Evolutionary conservation across 169 alveolate species (phyloP).

Genomic region (Plasmodium gaboni): DNA sequence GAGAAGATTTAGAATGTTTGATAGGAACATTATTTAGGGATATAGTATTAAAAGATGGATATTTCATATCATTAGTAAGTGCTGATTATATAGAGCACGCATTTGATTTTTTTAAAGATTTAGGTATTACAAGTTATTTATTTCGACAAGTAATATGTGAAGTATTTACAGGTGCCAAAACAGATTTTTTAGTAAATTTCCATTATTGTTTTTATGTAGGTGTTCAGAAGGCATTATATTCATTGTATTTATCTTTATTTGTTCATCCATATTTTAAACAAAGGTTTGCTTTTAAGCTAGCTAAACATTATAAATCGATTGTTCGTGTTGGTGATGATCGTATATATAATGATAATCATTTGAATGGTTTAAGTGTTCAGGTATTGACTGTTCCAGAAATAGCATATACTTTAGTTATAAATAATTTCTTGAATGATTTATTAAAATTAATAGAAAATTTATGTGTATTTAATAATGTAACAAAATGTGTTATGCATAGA

Average conservation of each 20-base stretch:
- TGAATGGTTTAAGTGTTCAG: constrained; percentile 50
- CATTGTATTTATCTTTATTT: constrained; percentile 49
- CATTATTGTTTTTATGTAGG: constrained; percentile 46
- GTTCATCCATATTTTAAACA: constrained; percentile 69
- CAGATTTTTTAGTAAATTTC: constrained; percentile 39
- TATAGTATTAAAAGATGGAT: constrained; percentile 49
- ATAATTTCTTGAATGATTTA: constrained; percentile 52
- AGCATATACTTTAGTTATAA: constrained; percentile 64
- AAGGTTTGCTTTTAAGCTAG: constrained; percentile 57
- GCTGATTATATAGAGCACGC: constrained; percentile 50
- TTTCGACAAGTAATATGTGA: constrained; percentile 59
- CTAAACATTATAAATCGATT: constrained; percentile 25
- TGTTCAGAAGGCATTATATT: constrained; percentile 46
- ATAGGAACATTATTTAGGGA: constrained; percentile 49
- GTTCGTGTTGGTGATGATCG: constrained; percentile 32
- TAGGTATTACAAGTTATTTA: constrained; percentile 56
- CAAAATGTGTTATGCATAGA: constrained; percentile 53
- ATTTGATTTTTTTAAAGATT: constrained; percentile 62
- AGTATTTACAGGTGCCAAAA: constrained; percentile 38
- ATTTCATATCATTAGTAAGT: constrained; percentile 31
- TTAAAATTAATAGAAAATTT: constrained; percentile 44
- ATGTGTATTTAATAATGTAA: constrained; percentile 16
- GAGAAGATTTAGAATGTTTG: constrained; percentile 26
- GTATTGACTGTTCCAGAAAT: constrained; percentile 64
- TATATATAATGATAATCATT: constrained; percentile 21